Base-by-base conservation (phyloP, 768 basidiomycete genomes). In the Rhizopogon roseolus region DNA sequence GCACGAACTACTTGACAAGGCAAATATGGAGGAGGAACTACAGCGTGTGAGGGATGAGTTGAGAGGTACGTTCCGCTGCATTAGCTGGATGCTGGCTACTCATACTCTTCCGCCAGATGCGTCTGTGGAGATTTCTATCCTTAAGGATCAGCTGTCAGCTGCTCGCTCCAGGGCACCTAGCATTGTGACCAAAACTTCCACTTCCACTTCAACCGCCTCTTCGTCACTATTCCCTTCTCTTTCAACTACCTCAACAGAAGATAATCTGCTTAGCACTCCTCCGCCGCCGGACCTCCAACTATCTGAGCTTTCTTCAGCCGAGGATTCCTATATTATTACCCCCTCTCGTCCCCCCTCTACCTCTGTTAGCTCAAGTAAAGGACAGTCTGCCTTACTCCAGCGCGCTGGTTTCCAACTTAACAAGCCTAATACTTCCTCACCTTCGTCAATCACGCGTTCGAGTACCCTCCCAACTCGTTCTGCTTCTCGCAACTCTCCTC, bases 31-130 rank as follows among this genome's bases (percentile, higher is more conserved):
- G 64, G 95, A 96, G 68, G 89, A 95, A 62, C 81, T 78, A 44
- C 97, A 98, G 69, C 81, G 97, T 42, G 67, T 96, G 55, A 93
- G 85, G 67, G 97, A 98, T 63, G 95, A 98, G 65, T 72, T 98
- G 40, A 77, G 94, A 83, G 96, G 96, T 91, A 59, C 56, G 76
- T 32, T 8, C 13, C 46, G 2, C 40, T 34, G 34, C 16, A 29
- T 41, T 22, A 54, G 34, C 32, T 44, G 53, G 39, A 41, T 41
- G 54, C 49, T 22, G 5, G 34, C 32, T 32, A 14, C 51, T 62
- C 16, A 70, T 56, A 65, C 45, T 53, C 43, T 44, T 42, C 43
- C 22, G 45, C 32, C 60, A 96, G 94, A 96, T 73, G 83, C 90
- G 51, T 88, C 84, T 57, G 86, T 85, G 49, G 94, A 97, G 69